Evolutionary conservation across 352 stramenopile genomes (phyloP).

Genomic region (Phytopythium sindhum): DNA sequence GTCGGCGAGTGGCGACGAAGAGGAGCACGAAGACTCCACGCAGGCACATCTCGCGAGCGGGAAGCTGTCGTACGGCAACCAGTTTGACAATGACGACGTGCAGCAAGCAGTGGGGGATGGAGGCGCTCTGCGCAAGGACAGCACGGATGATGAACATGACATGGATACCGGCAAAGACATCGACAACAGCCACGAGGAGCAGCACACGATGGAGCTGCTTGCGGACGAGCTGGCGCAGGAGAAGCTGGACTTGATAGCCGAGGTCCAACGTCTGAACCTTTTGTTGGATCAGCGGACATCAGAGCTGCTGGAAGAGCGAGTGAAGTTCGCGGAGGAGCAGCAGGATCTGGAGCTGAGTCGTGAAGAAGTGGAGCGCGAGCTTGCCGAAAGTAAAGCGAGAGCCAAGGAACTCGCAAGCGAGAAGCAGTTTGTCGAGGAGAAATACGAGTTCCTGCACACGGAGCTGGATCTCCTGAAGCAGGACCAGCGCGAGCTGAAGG

Average conservation of each 20-base stretch:
- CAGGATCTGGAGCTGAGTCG: background rate
- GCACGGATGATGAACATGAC: no score
- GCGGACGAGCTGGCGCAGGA: background rate
- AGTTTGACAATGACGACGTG: background rate
- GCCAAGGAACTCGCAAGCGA: background rate
- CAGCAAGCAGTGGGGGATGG: background rate
- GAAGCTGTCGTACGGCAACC: background rate
- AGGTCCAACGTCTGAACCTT: background rate
- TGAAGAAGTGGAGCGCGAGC: background rate
- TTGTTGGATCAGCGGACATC: background rate
- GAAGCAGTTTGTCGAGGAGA: constrained; percentile 4
- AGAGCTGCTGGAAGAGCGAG: background rate
- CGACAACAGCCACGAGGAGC: background rate
- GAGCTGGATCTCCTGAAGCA: background rate
- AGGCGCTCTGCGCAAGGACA: no score
- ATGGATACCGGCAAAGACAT: no score
- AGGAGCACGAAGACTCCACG: background rate
- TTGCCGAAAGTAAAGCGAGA: background rate
- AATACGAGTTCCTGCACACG: constrained; percentile 3
- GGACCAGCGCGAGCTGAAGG: background rate
- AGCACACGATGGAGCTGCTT: background rate
- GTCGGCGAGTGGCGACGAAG: background rate
- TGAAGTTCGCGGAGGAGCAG: background rate
- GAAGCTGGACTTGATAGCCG: background rate
- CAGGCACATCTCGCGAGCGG: no score